Evolutionary conservation across 2,329 filamentous ascomycete genomes (phyloP).

Genomic region (Chrysoporthe deuterocubensis): DNA sequence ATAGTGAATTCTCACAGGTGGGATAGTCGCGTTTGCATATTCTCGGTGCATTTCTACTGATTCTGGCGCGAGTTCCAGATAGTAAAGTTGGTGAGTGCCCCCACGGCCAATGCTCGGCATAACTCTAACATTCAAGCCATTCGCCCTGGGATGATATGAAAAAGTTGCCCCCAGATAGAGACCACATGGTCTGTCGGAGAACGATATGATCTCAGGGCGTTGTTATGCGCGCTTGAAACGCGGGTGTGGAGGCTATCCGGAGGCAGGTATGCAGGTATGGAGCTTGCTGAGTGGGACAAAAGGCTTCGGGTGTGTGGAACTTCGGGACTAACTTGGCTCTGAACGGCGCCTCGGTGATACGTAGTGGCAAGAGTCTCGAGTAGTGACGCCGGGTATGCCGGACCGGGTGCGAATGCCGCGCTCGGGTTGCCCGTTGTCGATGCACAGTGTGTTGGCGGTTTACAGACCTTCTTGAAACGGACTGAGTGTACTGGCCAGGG

Average conservation of each 20-base stretch:
- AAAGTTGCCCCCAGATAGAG: neutral
- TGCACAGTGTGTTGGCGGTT: neutral
- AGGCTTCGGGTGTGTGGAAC: neutral
- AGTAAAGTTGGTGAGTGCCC: neutral
- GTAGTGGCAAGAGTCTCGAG: neutral
- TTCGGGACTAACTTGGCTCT: neutral
- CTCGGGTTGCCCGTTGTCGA: neutral
- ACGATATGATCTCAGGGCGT: conserved; percentile 1
- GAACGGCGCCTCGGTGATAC: neutral
- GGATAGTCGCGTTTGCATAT: neutral
- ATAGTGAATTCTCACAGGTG: neutral
- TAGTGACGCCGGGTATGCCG: neutral
- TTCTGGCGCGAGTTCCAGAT: neutral
- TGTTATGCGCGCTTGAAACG: conserved; percentile 10
- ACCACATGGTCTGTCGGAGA: neutral
- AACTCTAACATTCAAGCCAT: neutral
- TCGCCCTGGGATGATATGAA: neutral
- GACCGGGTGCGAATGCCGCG: neutral
- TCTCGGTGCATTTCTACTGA: neutral
- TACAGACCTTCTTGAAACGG: conserved; percentile 7
- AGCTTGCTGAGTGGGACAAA: neutral
- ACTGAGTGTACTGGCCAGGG: neutral
- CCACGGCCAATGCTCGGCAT: neutral
- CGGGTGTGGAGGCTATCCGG: neutral
- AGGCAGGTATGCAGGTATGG: neutral